Evolutionary conservation across 78 protist genomes (phyloP).

Genomic region (Anaeramoeba flamelloides): DNA sequence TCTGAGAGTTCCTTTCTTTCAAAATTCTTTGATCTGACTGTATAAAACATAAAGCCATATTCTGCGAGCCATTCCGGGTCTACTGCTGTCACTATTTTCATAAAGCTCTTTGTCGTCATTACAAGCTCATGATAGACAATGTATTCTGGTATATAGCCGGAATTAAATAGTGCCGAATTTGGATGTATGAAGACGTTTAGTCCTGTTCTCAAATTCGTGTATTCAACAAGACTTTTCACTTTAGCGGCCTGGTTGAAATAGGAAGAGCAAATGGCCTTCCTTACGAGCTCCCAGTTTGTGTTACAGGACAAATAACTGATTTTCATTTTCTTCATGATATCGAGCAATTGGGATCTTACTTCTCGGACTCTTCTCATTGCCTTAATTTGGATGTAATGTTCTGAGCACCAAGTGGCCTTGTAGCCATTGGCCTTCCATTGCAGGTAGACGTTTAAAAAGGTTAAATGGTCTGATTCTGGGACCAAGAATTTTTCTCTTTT

Average conservation of each 20-base stretch:
- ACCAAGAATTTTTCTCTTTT: conserved; percentile 69
- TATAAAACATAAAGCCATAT: conserved; percentile 48
- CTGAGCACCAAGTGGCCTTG: conserved; percentile 60
- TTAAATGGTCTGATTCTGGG: conserved; percentile 88
- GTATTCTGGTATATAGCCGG: conserved; percentile 85
- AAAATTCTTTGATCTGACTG: conserved; percentile 5
- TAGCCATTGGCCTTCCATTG: conserved; percentile 55
- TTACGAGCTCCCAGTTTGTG: conserved; percentile 64
- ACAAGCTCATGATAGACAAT: conserved; percentile 93
- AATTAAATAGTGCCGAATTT: conserved; percentile 63
- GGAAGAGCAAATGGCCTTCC: conserved; percentile 15
- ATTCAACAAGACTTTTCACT: conserved; percentile 66
- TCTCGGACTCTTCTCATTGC: conserved; percentile 62
- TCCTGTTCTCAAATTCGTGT: conserved; percentile 80
- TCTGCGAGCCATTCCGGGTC: conserved; percentile 94
- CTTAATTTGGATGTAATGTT: conserved; percentile 71
- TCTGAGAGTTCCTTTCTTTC: background rate
- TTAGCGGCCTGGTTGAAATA: conserved; percentile 2
- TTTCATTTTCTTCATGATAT: conserved; percentile 45
- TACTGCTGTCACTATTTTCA: conserved; percentile 87
- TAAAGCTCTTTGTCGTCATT: conserved; percentile 83
- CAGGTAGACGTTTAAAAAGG: conserved; percentile 71
- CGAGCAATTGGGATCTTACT: conserved; percentile 75
- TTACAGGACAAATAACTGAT: conserved; percentile 34
- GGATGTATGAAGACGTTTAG: conserved; percentile 90